Percentiles rank a stretch among this genome's conserved stretches.
Evolutionary conservation across 129 eudicot genomes (phyloP).

Genomic region (Lactuca sativa): DNA sequence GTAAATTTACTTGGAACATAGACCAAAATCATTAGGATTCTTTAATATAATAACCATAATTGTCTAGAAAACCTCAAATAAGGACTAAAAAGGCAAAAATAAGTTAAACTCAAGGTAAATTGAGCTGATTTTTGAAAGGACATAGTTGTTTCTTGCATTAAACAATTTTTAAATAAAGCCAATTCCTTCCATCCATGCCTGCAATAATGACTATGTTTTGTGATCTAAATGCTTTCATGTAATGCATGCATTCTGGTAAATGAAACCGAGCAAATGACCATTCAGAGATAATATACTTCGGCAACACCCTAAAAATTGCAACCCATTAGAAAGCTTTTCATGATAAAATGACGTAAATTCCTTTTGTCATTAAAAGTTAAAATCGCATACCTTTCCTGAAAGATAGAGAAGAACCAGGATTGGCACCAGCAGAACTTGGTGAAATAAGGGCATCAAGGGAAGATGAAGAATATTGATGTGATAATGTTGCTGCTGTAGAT

Average conservation of each 20-base stretch:
- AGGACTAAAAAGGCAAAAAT: too few species aligned
- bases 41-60: too few species aligned
- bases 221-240: slow-evolving; percentile 82
- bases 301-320: slow-evolving; percentile 62
- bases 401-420: slow-evolving; percentile 85
- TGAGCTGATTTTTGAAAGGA: too few species aligned
- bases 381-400: slow-evolving; percentile 75
- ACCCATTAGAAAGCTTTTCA: not conserved
- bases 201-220: slow-evolving; percentile 64
- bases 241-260: slow-evolving; percentile 73
- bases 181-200: slow-evolving; percentile 85
- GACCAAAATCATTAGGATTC: too few species aligned
- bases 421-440: slow-evolving; percentile 63
- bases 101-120: too few species aligned
- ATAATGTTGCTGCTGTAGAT: slow-evolving; percentile 41
- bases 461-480: slow-evolving; percentile 61
- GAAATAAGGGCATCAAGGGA: slow-evolving; percentile 81
- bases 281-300: slow-evolving; percentile 88
- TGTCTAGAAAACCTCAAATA: too few species aligned
- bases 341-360: not conserved
- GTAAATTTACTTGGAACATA: too few species aligned
- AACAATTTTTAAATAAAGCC: not conserved
- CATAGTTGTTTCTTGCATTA: not conserved
- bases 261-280: slow-evolving; percentile 99
- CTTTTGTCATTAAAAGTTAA: not conserved